Evolutionary conservation across 1,284 basidiomycete genomes (phyloP), one percentile per base, ranked within the genome.

Genomic region (Trametes sp.): DNA sequence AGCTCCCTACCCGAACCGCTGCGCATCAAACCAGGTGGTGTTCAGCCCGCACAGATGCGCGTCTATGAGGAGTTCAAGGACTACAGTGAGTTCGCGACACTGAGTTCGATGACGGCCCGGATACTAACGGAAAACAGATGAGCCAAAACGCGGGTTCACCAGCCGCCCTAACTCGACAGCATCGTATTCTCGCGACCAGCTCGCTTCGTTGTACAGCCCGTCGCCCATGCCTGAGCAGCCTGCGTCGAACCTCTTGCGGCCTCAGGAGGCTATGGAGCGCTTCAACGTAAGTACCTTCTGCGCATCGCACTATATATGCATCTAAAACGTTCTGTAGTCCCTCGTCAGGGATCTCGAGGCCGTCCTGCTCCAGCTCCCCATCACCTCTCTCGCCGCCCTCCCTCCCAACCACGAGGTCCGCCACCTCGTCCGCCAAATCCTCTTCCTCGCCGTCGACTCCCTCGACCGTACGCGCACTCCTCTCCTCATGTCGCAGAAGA

Each of bases 41-140:
- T 99, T 5, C 89, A 93, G 65, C 82, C 87, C 21, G 85, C 88
- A 67, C 98, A 99, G 77, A 80, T 92, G 45, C 87, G 88, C 58
- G 96, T 99, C 5, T 99, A 99, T 77, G 96, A 98, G 70, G 97
- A 98, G 73, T 98, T 99, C 73, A 88, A 92, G 86, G 79, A 78
- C 74, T 62, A 21, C 24, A 46, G 59, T 60, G 23, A 41, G 59
- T 42, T 19, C 9, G n/a, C n/a, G n/a, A n/a, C n/a, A n/a, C n/a
- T n/a, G n/a, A n/a, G n/a, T n/a, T n/a, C n/a, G n/a, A n/a, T n/a
- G n/a, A n/a, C n/a, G n/a, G n/a, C n/a, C n/a, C n/a, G n/a, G n/a
- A n/a, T n/a, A n/a, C n/a, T n/a, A n/a, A n/a, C n/a, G n/a, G n/a
- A n/a, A n/a, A n/a, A n/a, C 65, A 87, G 86, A 79, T 54, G 84